Evolutionary conservation across 306 rosid genomes (phyloP), one percentile per base, ranked within the genome.

Genomic region (Cucumis hystrix): DNA sequence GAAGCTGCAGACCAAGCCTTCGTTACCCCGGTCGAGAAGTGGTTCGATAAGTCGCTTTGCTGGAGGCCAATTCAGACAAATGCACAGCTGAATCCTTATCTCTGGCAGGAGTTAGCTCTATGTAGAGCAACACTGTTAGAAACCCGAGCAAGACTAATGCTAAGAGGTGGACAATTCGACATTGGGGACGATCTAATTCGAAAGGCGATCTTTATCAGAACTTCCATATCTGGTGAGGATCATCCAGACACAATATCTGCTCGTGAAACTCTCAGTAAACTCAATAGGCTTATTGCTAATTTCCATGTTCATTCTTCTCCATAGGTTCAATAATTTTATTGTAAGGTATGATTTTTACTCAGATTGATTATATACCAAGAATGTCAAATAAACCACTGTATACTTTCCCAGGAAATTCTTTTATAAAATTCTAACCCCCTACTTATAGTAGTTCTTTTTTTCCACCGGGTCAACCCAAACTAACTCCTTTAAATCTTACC

Each of bases 1-100:
- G 98, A 93, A 86, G 93, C 93, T 28, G 98, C 95, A 5, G 98
- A 91, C 69, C 95, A 93, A 87, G 91, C 91, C 8, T 87, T 93
- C 41, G 89, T 89, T 35, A 80, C 90, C 35, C 98, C 98, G 0
- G 98, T 88, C 45, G 96, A 93, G 81, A 93, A 87, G 85, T 91
- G 96, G 93, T 52, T 89, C 17, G 89, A 91, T 77, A 89, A 88
- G 78, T 89, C 96, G 8, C 95, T 90, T 18, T 93, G 96, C 56
- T 93, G 96, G 91, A 82, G 90, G 80, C 87, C 96, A 35, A 83
- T 88, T 81, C 92, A 88, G 74, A 93, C 96, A 30, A 84, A 84
- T 79, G 98, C 98, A 45, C 95, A 93, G 83, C 77, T 91, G 84
- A 89, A 91, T 79, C 98, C 96, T 51, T 93, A 83, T 77, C 95